Base-by-base conservation (phyloP, 2,329 filamentous ascomycete genomes). In the Talaromyces sp. region DNA sequence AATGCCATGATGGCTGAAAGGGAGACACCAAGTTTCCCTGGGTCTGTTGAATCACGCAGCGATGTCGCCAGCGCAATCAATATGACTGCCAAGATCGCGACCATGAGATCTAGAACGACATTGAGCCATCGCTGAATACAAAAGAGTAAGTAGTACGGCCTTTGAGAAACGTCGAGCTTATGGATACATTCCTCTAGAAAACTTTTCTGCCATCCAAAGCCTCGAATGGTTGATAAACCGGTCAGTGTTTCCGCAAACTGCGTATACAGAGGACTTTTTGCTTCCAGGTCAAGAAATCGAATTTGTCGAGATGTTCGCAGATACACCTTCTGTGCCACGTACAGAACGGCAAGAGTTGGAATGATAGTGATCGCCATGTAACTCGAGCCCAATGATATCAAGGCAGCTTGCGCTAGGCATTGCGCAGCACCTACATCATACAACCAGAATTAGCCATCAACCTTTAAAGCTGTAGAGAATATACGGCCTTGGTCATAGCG, bases 251-350 rank as follows among this genome's bases (percentile, higher is more conserved):
- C 84, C 28, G 80, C 75, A 65, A 86, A 87, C 62, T 86, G 75
- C 17, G 77, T 82, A 73, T 83, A 86, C 0, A 87, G 72, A 0
- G 84, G 84, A 0, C 81, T 81, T 65, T 87, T 87, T 1, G 82
- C 79, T 69, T 88, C 85, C 0, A 88, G 77, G 53, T 88, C 85
- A 6, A 88, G 69, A 22, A 86, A 77, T 55, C 85, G 79, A 8
- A 88, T 69, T 68, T 88, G 85, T 0, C 85, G 75, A 1, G 84
- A 87, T 0, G 85, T 88, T 0, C 82, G 77, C 2, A 88, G 76
- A 64, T 88, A 88, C 51, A 85, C 78, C 57, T 77, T 81, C 62
- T 86, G 85, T 0, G 87, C 68, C 2, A 75, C 59, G 60, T 80
- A 86, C 0, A 86, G 62, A 0, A 80, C 62, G 0, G 65, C 71